Conservation (phyloP, 2,329 filamentous ascomycete species). For the Trichoderma sp. region DNA sequence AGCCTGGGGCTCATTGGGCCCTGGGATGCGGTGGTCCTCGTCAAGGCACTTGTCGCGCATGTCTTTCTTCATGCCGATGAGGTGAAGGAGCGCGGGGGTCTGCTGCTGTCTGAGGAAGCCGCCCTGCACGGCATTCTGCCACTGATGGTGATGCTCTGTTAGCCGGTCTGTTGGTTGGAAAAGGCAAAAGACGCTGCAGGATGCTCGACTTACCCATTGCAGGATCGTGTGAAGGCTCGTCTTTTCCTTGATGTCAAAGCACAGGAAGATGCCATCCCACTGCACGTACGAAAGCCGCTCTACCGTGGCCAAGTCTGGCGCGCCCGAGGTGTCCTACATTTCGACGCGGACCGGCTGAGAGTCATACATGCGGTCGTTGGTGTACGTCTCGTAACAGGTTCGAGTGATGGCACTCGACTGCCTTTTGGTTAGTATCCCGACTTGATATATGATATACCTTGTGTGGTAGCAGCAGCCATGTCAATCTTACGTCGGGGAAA, state of each 20-base stretch:
- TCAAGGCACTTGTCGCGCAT: constrained; percentile 21
- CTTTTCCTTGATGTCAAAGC: constrained; percentile 38
- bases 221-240: constrained; percentile 34
- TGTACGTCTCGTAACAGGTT: constrained; percentile 37
- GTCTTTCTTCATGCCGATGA: constrained; percentile 38
- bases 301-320: constrained; percentile 36
- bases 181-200: not conserved
- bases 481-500: constrained; percentile 35
- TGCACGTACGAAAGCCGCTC: constrained; percentile 34
- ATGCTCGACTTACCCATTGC: constrained; percentile 33
- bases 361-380: constrained; percentile 27
- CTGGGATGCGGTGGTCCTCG: constrained; percentile 16
- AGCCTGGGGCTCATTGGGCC: not conserved
- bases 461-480: not conserved
- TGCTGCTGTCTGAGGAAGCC: constrained; percentile 28
- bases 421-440: not conserved
- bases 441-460: not conserved
- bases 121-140: constrained; percentile 28
- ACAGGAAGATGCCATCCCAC: constrained; percentile 40
- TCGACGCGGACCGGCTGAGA: constrained; percentile 31
- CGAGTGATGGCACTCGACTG: constrained; percentile 34
- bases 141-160: constrained; percentile 24
- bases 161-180: not conserved
- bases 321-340: constrained; percentile 41
- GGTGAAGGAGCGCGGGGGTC: constrained; percentile 29